A percentile compares a stretch with the other conserved stretches of the same genome.
Evolutionary conservation across 2,329 filamentous ascomycete genomes (phyloP).

Genomic region (Thelonectria rubi): DNA sequence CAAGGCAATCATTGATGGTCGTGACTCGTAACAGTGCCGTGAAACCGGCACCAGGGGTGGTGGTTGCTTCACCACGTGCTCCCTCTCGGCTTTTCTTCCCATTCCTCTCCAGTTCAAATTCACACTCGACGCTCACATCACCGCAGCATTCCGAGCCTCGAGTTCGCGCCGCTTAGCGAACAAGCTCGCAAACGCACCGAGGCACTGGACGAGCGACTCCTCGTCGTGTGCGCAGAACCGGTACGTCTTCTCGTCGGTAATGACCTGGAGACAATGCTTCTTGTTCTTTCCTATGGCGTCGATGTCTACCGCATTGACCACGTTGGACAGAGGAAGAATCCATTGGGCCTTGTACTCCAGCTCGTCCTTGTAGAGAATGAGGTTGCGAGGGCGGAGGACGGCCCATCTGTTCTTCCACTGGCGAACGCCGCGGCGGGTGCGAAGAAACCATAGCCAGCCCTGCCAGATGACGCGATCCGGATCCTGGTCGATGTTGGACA

Average conservation of each 20-base stretch:
- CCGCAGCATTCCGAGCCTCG: conserved; percentile 58
- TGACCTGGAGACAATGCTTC: conserved; percentile 87
- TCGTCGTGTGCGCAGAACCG: conserved; percentile 82
- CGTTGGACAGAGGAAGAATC: conserved; percentile 78
- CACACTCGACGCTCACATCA: background rate
- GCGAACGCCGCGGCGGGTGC: conserved; percentile 81
- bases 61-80: background rate
- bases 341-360: conserved; percentile 87
- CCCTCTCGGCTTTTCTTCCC: background rate
- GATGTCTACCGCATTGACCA: conserved; percentile 93
- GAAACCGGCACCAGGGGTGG: conserved; percentile 17
- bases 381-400: conserved; percentile 83
- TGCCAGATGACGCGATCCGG: conserved; percentile 93
- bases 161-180: conserved; percentile 74
- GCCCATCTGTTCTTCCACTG: conserved; percentile 97
- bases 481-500: conserved; percentile 64
- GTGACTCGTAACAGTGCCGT: conserved; percentile 36
- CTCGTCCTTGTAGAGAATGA: conserved; percentile 93
- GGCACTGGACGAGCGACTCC: conserved; percentile 81
- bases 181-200: conserved; percentile 91
- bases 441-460: conserved; percentile 86
- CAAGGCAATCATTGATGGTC: conserved; percentile 38
- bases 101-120: background rate
- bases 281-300: conserved; percentile 88
- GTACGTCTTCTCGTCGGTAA: conserved; percentile 89